Evolutionary conservation across 2,329 filamentous ascomycete species (phyloP), one percentile per base, ranked within the genome.

Genomic region (Penicillium sp.): DNA sequence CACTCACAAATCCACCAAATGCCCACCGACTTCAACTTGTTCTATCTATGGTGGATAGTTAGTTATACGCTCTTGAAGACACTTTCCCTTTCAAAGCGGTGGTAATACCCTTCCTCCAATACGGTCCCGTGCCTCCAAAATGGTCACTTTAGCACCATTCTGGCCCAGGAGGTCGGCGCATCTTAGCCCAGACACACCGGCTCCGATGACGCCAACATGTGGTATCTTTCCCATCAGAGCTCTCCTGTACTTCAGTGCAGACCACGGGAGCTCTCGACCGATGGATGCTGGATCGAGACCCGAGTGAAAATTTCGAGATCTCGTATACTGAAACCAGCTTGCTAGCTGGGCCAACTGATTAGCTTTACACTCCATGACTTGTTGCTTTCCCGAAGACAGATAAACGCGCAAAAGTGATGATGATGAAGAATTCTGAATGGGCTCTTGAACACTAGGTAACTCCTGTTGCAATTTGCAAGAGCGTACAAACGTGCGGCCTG

Each of bases 171-270:
- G 71, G 59, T 84, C 82, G 35, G 83, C 82, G 63, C 81, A 84
- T 64, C 83, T 75, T 20, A 86, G 66, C 1, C 83, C 83, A 11
- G 83, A 79, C 21, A 86, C 72, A 11, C 84, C 84, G 38, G 83
- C 83, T 18, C 84, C 84, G 9, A 87, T 75, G 24, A 87, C 71
- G 45, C 82, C 81, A n/a, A 86, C 73, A 59, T 78, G 77, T 6
- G 77, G 78, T 46, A 65, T 70, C 53, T 69, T 72, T 24, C 67
- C 69, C 67, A 71, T 73, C n/a, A 62, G 58, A 48, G 23, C 65
- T 63, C 18, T 62, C 30, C 48, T 38, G 46, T 56, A 56, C 23
- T 46, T 33, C 45, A 40, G 30, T 47, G 49, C 54, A 26, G 56
- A 59, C 30, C 59, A 35, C n/a, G 50, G 54, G 14, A 61, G 23